Conservation (phyloP, 2,329 filamentous ascomycete species). For the Teratosphaeria zuluensis region DNA sequence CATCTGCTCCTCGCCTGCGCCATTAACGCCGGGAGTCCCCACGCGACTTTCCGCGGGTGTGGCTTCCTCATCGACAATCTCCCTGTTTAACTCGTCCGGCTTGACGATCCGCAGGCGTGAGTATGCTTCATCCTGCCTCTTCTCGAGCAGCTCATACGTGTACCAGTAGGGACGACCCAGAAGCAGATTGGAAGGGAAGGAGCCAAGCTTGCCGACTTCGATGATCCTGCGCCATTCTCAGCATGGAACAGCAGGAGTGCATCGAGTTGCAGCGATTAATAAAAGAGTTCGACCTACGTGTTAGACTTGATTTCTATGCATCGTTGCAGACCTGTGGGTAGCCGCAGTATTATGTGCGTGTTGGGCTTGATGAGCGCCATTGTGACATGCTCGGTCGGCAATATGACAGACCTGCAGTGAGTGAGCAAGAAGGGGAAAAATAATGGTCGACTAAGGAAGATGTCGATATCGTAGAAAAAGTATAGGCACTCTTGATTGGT, state of each 20-base stretch:
- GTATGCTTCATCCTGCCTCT: slow-evolving; percentile 52
- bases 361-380: slow-evolving; percentile 34
- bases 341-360: slow-evolving; percentile 44
- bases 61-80: slow-evolving; percentile 52
- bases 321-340: slow-evolving; percentile 50
- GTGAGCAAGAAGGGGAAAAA: background rate
- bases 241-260: slow-evolving; percentile 21
- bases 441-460: no score
- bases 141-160: slow-evolving; percentile 81
- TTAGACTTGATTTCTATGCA: slow-evolving; percentile 52
- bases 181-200: slow-evolving; percentile 79
- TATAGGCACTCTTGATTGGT: no score
- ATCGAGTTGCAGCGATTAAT: slow-evolving; percentile 9
- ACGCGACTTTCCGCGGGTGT: slow-evolving; percentile 28
- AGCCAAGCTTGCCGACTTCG: slow-evolving; percentile 84
- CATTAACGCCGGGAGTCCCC: slow-evolving; percentile 15
- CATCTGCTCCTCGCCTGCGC: slow-evolving; percentile 31
- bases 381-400: background rate
- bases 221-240: slow-evolving; percentile 54
- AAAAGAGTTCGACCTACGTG: slow-evolving; percentile 45
- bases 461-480: no score
- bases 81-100: slow-evolving; percentile 72
- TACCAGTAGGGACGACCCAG: slow-evolving; percentile 85
- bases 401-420: background rate
- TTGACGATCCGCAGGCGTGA: slow-evolving; percentile 68